Percentiles rank a stretch among this genome's conserved stretches.
These are phyloP conservation scores for Colletotrichum plurivorum DNA, from an alignment of 2,329 filamentous ascomycete species.

Conservation along the genomic window DNA sequence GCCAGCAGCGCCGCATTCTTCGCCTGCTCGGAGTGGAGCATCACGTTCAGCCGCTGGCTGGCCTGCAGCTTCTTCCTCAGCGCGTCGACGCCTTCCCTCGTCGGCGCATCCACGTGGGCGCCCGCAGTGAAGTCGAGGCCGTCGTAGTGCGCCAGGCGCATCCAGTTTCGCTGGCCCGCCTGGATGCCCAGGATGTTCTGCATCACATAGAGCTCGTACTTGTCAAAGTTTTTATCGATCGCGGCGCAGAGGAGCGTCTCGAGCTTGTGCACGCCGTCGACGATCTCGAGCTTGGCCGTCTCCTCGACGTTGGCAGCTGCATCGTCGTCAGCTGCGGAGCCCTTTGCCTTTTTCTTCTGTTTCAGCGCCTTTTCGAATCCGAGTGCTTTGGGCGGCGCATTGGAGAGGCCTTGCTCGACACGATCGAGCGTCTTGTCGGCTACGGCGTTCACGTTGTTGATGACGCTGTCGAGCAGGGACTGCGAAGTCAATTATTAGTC, in stretches of 20 bases:
- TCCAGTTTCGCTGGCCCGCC: slow-evolving; percentile 81
- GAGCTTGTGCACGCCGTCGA: slow-evolving; percentile 87
- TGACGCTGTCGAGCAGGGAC: slow-evolving; percentile 97
- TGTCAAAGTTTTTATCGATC: slow-evolving; percentile 88
- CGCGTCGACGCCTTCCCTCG: slow-evolving; percentile 77
- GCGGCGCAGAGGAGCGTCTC: slow-evolving; percentile 86
- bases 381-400: slow-evolving; percentile 79
- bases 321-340: slow-evolving; percentile 50
- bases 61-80: slow-evolving; percentile 83
- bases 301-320: slow-evolving; percentile 52
- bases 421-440: slow-evolving; percentile 91
- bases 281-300: slow-evolving; percentile 76
- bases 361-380: slow-evolving; percentile 73
- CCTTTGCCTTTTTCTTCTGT: slow-evolving; percentile 48
- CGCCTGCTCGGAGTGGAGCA: slow-evolving; percentile 77
- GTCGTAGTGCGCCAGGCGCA: slow-evolving; percentile 88
- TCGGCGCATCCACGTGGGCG: slow-evolving; percentile 50
- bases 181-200: slow-evolving; percentile 83
- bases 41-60: slow-evolving; percentile 80
- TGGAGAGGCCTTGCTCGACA: slow-evolving; percentile 85
- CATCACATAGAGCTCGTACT: slow-evolving; percentile 91
- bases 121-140: slow-evolving; percentile 64
- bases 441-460: slow-evolving; percentile 95
- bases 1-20: slow-evolving; percentile 80
- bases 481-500: slow-evolving; percentile 52